Evolutionary conservation across 176 grass and related monocot species (phyloP).

Genomic region (Oryza coarctata): DNA sequence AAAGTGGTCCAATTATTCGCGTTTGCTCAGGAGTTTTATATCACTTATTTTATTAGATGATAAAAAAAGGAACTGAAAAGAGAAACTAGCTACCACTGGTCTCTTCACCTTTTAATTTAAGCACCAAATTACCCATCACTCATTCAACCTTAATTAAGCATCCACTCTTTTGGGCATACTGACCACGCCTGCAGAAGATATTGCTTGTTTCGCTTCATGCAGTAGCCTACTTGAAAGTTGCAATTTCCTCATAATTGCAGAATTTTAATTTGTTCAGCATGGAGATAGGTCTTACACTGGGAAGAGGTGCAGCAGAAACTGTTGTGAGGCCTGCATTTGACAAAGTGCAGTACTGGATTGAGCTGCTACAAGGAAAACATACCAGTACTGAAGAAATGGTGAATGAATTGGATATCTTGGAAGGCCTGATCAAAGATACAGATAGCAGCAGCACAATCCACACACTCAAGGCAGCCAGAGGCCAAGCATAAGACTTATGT

Average conservation of each 20-base stretch:
- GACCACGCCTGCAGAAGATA: not conserved
- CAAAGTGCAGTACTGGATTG: slow-evolving; percentile 24
- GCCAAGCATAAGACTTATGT: slow-evolving; percentile 12
- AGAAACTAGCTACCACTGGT: not conserved
- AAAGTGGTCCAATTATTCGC: not conserved
- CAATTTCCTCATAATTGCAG: not conserved
- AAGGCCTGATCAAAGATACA: slow-evolving; percentile 12
- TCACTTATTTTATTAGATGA: not conserved
- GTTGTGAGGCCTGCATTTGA: slow-evolving; percentile 14
- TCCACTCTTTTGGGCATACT: not conserved
- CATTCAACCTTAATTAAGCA: not conserved
- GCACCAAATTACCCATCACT: not conserved
- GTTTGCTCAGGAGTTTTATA: not conserved
- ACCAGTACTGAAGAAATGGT: slow-evolving; percentile 17
- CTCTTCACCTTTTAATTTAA: not conserved
- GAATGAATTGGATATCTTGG: not conserved
- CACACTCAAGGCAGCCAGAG: slow-evolving; percentile 19
- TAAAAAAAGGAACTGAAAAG: not conserved
- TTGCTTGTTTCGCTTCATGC: not conserved
- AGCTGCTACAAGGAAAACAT: slow-evolving; percentile 23
- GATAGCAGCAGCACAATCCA: not conserved
- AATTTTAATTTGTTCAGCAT: not conserved
- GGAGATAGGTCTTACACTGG: not conserved
- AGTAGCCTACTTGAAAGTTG: not conserved
- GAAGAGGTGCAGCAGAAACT: slow-evolving; percentile 6